Evolutionary conservation across 2,329 filamentous ascomycete genomes (phyloP), one percentile per base, ranked within the genome.

Genomic region (Phaeosphaeria sp.): DNA sequence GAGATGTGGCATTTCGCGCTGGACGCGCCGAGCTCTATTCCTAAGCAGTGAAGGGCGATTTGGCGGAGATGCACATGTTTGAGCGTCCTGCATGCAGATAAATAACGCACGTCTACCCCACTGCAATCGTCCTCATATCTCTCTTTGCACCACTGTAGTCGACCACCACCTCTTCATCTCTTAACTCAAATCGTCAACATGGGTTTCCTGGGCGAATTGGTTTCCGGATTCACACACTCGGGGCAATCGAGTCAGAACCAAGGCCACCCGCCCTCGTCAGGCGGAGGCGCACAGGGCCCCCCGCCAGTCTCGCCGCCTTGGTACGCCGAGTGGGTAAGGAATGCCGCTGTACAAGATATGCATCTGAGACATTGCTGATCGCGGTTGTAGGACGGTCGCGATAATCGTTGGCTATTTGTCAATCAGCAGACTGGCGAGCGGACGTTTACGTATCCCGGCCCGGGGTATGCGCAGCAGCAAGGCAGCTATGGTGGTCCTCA

Each of bases 231-330:
- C 33, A 68, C 58, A 17, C 51, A 63, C 51, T 53, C 58, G 21
- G 50, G 51, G 8, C 57, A 63, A 15, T 49, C 63, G 22, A 50
- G 57, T 9, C 60, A 64, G 18, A 61, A 56, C 25, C 58, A 66
- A 24, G 45, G 55, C 24, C 42, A 46, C 11, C 36, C 20, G 13
- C 27, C 13, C 4, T 43, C 39, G n/a, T 43, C 49, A 20, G 24
- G 40, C 18, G 49, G 22, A 7, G 25, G 25, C 25, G 57, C 55
- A n/a, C 58, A 63, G 3, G 61, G 60, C 3, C 62, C 67, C n/a
- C 67, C 67, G 7, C 67, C 67, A n/a, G 67, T 71, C 30, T 71
- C 66, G 8, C 63, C 63, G 17, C 67, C 67, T 2, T 71, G 67
- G 67, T 53, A 55, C 6, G 63, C 67, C 3, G 67, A 71, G 45